Evolutionary conservation across 805 yeast genomes (phyloP).

Genomic region (Naumovozyma baii): DNA sequence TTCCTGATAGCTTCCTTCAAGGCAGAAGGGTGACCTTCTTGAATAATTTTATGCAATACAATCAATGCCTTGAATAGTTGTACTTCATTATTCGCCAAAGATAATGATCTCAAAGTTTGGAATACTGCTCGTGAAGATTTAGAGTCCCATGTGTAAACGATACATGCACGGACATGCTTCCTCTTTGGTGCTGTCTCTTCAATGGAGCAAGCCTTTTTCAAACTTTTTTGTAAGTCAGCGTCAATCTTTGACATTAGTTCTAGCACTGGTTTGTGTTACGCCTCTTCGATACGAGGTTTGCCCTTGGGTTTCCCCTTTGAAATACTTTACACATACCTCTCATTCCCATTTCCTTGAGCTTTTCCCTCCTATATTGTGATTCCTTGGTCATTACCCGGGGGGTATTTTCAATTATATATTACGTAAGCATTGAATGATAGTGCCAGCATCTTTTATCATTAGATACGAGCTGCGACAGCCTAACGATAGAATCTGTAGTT

Average conservation of each 20-base stretch:
- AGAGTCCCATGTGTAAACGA: slow-evolving; percentile 94
- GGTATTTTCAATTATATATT: no score
- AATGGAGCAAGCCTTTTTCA: slow-evolving; percentile 70
- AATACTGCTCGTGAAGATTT: slow-evolving; percentile 76
- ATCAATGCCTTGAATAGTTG: slow-evolving; percentile 81
- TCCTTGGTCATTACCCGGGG: no score
- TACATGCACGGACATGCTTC: slow-evolving; percentile 91
- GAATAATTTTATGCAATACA: slow-evolving; percentile 82
- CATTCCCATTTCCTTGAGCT: no score
- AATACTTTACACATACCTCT: no score
- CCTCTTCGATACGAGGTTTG: no score
- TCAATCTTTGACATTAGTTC: slow-evolving; percentile 31
- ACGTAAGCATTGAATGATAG: no score
- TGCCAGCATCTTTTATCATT: no score
- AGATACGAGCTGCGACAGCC: no score
- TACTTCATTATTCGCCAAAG: slow-evolving; percentile 67
- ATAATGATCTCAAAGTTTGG: slow-evolving; percentile 69
- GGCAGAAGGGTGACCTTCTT: slow-evolving; percentile 91
- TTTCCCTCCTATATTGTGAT: no score
- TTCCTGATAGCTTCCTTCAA: slow-evolving; percentile 73
- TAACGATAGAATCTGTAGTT: no score
- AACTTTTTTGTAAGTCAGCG: slow-evolving; percentile 33
- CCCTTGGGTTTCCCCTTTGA: no score
- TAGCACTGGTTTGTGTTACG: no score
- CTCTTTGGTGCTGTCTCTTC: slow-evolving; percentile 93